Percentiles rank a stretch among this genome's conserved stretches.
Conservation (phyloP, 306 rosid genomes). For the Fragaria vesca region DNA sequence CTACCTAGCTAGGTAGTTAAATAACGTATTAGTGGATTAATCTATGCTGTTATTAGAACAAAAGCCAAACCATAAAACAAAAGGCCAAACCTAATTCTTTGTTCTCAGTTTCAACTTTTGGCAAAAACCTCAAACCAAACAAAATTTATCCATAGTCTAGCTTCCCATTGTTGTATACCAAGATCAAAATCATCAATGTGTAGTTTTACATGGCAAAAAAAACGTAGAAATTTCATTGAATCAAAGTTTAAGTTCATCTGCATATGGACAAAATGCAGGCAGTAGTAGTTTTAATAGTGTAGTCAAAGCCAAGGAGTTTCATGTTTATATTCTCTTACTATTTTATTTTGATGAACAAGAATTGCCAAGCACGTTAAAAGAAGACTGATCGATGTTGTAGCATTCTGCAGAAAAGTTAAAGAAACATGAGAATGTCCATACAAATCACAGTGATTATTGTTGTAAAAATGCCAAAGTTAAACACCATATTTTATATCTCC, state of each 20-base stretch:
- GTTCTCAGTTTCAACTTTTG: background rate
- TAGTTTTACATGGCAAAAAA: background rate
- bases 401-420: background rate
- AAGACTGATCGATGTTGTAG: background rate
- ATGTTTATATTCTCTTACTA: background rate
- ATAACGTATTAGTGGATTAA: background rate
- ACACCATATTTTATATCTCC: background rate
- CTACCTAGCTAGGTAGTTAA: conserved; percentile 11
- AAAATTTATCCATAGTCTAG: background rate
- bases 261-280: conserved; percentile 4
- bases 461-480: background rate
- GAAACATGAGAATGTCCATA: background rate
- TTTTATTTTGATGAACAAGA: background rate
- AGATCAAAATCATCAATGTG: background rate
- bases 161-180: background rate
- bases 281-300: background rate
- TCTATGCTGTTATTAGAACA: background rate
- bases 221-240: background rate
- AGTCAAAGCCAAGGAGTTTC: background rate
- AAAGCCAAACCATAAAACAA: background rate
- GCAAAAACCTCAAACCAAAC: too few relatives aligned
- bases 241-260: background rate
- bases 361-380: background rate
- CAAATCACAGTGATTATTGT: background rate
- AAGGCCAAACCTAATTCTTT: background rate